Evolutionary conservation across 75 land plant genomes (phyloP), one percentile per base, ranked within the genome.

Genomic region (Cunninghamia lanceolata): DNA sequence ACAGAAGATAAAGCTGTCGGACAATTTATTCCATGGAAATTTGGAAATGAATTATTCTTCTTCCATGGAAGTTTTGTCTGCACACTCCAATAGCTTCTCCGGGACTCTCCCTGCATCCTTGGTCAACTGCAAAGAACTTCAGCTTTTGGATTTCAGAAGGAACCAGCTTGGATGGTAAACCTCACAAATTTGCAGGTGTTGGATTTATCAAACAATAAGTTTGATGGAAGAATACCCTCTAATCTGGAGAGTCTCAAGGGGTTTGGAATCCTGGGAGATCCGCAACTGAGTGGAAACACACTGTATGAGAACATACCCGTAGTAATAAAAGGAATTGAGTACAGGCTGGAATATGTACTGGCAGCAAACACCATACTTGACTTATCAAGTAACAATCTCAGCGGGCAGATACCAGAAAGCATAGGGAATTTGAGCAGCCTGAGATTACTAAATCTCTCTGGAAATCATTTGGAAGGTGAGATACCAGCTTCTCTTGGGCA

Each of bases 211-310:
- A 43, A 7, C 46, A 43, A 43, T 43, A 43, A 43, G 46, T 43
- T 43, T 43, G 46, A 7, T 43, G 88, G 92, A 13, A 1, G 82
- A 13, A 87, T 94, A 32, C 95, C 95, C 13, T 19, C 30, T 19
- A 86, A 84, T 77, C 83, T 94, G 87, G 86, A 85, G 79, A 88
- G 56, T 84, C 91, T 92, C 38, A 76, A 81, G 11, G 82, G 73
- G 16, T 88, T 92, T 13, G 84, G 30, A 86, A 87, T 87, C 46
- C 89, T 92, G 11, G 46, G 46, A 43, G 46, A 43, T 43, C 46
- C 46, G 7, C 46, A 43, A 7, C 6, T 43, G 7, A 43, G 91
- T 34, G 19, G 34, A 17, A 56, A 56, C 25, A 56, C 63, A 15
- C 21, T 56, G 21, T 56, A 56, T 4, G 63, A 56, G 63, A 17